These are phyloP conservation scores for Lotmaria passim DNA, from an alignment of 208 protist species.

Conservation along the genomic window DNA sequence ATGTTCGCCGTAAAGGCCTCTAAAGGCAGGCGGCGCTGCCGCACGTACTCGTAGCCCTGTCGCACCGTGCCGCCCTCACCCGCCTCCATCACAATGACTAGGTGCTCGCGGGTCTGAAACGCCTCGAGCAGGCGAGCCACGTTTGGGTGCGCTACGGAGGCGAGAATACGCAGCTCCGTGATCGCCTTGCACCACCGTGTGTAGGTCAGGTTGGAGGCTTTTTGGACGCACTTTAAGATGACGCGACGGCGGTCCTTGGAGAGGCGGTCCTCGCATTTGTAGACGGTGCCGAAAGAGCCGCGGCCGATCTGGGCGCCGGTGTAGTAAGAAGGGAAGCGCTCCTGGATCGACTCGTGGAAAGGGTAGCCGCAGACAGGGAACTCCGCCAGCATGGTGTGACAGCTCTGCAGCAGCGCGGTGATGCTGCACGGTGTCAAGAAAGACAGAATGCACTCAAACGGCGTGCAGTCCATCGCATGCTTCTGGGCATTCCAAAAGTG, in stretches of 20 bases:
- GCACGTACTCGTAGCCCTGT: slow-evolving; percentile 49
- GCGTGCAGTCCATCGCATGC: slow-evolving; percentile 32
- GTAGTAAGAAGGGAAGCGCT: slow-evolving; percentile 76
- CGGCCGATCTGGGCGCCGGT: slow-evolving; percentile 65
- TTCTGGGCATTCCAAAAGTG: slow-evolving; percentile 42
- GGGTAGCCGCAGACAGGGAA: slow-evolving; percentile 52
- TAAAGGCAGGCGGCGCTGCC: slow-evolving; percentile 33
- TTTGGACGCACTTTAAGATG: slow-evolving; percentile 71
- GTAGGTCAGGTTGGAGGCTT: slow-evolving; percentile 37
- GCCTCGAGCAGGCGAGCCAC: slow-evolving; percentile 61
- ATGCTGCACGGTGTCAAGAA: slow-evolving; percentile 53
- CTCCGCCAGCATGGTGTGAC: slow-evolving; percentile 55
- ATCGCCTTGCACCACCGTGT: slow-evolving; percentile 50
- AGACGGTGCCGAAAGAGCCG: slow-evolving; percentile 71
- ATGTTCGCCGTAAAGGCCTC: slow-evolving; percentile 70
- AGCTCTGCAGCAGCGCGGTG: slow-evolving; percentile 71
- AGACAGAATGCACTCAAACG: slow-evolving; percentile 51
- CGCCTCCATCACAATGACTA: slow-evolving; percentile 80
- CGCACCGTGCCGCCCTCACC: slow-evolving; percentile 71
- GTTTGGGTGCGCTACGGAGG: slow-evolving; percentile 55
- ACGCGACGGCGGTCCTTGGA: slow-evolving; percentile 37
- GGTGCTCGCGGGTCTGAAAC: slow-evolving; percentile 66
- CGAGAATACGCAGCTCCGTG: slow-evolving; percentile 62
- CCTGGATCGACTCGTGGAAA: slow-evolving; percentile 51
- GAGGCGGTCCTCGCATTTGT: slow-evolving; percentile 72